Conservation (phyloP, 441 rosid species). For the Adansonia madagascariensis region DNA sequence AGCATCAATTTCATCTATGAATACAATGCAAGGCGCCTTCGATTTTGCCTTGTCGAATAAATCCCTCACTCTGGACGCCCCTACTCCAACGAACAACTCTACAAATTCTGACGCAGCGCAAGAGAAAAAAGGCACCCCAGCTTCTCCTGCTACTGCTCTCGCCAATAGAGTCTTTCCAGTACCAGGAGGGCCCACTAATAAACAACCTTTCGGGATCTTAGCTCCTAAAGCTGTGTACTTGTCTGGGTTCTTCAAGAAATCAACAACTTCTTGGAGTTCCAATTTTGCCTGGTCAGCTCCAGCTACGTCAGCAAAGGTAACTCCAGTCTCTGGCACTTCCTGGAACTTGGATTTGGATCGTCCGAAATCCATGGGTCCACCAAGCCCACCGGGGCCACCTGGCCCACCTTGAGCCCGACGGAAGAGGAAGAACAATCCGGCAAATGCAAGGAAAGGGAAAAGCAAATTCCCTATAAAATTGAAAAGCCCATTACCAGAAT, state of each 20-base stretch:
- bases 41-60: slow-evolving; percentile 81
- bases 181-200: slow-evolving; percentile 91
- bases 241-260: slow-evolving; percentile 90
- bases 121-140: slow-evolving; percentile 77
- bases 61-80: slow-evolving; percentile 82
- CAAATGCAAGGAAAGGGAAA: slow-evolving; percentile 78
- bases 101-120: slow-evolving; percentile 90
- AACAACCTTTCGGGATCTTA: slow-evolving; percentile 92
- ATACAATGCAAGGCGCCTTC: slow-evolving; percentile 77
- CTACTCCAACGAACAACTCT: slow-evolving; percentile 85
- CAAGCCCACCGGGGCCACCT: slow-evolving; percentile 91
- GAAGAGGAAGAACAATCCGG: slow-evolving; percentile 81
- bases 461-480: slow-evolving; percentile 73
- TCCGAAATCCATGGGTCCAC: slow-evolving; percentile 97
- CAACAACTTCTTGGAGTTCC: slow-evolving; percentile 91
- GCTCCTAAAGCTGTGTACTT: slow-evolving; percentile 94
- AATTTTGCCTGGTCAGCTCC: slow-evolving; percentile 94
- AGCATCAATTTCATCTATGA: slow-evolving; percentile 87
- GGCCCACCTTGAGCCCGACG: slow-evolving; percentile 88
- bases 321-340: slow-evolving; percentile 96
- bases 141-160: slow-evolving; percentile 87
- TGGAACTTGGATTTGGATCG: slow-evolving; percentile 90
- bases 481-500: slow-evolving; percentile 75
- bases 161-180: slow-evolving; percentile 88
- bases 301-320: slow-evolving; percentile 84